Evolutionary conservation across 73 alveolate species (phyloP), one percentile per base, ranked within the genome.

Genomic region (Paramecium biaurelia): DNA sequence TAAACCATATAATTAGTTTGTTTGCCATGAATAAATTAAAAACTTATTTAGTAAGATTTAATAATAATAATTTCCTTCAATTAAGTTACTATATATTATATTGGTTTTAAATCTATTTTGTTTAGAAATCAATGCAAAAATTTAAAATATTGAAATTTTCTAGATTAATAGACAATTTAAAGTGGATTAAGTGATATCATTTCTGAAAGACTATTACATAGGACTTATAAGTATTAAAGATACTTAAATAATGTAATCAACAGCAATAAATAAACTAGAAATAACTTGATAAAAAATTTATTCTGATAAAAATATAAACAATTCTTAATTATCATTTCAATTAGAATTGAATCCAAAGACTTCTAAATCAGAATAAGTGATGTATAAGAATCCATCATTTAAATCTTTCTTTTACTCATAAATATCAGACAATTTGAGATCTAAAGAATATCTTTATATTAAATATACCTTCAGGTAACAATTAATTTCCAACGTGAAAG

Each of bases 331-430:
- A 4, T 53, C 30, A 15, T 53, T 15, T 53, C 68, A 18, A 15
- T n/a, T 7, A n/a, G 28, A 53, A 67, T 53, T 53, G 14, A 18
- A 18, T 18, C 94, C 94, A 24, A 70, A 89, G 15, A 35, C 94
- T 47, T 89, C 94, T 70, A 42, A 82, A 53, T 89, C 94, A 24
- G 92, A 89, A 70, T 70, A 89, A n/a, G 92, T 43, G 12, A 89
- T 42, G 20, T 89, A 70, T 28, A 89, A 43, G 84, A 89, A 89
- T 5, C 92, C 94, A 70, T 89, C 94, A 15, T 89, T 92, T 12
- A 34, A 24, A 47, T 89, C 94, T 85, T 70, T 70, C 8, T 23
- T 21, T 5, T 67, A 26, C 34, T 89, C 92, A 35, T 89, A 89
- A 72, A 89, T 63, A 14, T 89, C 89, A 9, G 28, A 18, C 28